These are phyloP conservation scores for Fragilaria crotonensis DNA, from an alignment of 108 stramenopile species.

Conservation along the genomic window DNA sequence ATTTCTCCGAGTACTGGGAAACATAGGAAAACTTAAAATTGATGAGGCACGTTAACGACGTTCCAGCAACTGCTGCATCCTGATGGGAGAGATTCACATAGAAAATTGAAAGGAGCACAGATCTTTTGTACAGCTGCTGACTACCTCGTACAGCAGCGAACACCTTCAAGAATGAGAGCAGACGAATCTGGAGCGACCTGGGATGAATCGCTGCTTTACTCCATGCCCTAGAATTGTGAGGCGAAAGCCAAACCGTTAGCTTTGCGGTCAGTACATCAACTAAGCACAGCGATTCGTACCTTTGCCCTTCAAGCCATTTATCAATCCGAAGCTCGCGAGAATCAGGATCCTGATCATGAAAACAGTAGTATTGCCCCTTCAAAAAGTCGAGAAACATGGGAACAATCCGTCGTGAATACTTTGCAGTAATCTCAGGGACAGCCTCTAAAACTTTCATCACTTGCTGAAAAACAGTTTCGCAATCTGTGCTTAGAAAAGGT, in stretches of 20 bases:
- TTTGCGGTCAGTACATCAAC: too few species aligned
- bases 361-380: constrained; percentile 57
- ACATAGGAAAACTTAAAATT: constrained; percentile 59
- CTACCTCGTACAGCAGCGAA: constrained; percentile 72
- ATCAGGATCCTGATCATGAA: constrained; percentile 65
- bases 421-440: constrained; percentile 42
- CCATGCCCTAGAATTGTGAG: background rate
- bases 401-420: constrained; percentile 68
- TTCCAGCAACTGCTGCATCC: constrained; percentile 44
- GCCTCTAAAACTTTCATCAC: constrained; percentile 61
- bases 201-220: constrained; percentile 18
- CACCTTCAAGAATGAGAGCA: constrained; percentile 59
- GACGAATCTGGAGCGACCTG: constrained; percentile 38
- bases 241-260: too few species aligned
- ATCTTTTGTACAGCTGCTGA: constrained; percentile 65
- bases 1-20: constrained; percentile 40
- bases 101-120: constrained; percentile 46
- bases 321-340: constrained; percentile 45
- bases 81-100: constrained; percentile 51
- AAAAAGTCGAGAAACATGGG: constrained; percentile 74
- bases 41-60: constrained; percentile 51
- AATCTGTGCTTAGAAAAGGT: constrained; percentile 41
- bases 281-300: too few species aligned
- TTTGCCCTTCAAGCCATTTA: constrained; percentile 17
- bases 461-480: constrained; percentile 40